Percentiles rank a stretch among this genome's conserved stretches.
phyloP scores from a whole-genome alignment of 345 rosid genomes.

The Euclidium syriacum region DNA sequence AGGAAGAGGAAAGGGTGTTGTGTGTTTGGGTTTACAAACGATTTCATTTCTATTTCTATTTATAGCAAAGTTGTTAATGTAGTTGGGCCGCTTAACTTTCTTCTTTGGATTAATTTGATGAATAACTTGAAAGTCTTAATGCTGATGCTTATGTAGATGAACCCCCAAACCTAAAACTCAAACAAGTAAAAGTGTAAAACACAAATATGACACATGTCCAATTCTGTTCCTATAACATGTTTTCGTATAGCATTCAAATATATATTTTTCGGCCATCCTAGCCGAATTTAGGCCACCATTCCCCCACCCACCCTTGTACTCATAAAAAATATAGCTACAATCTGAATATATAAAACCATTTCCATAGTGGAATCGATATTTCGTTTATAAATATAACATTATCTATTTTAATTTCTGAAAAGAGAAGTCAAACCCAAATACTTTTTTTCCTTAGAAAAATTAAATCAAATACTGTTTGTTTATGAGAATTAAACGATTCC shows the following conservation, averaged over 20 bases:
- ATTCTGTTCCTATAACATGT: neutral
- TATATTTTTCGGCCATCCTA: conserved; percentile 6
- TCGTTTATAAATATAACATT: no score
- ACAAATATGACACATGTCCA: conserved; percentile 19
- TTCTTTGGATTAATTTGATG: neutral
- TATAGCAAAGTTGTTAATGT: conserved; percentile 17
- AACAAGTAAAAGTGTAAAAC: conserved; percentile 15
- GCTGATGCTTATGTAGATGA: conserved; percentile 28
- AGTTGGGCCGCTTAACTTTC: conserved; percentile 20
- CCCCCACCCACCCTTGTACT: conserved; percentile 15
- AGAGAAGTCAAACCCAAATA: no score
- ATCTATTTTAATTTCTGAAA: no score
- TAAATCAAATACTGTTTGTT: no score
- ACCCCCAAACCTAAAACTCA: conserved; percentile 27
- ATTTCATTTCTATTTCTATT: conserved; percentile 10
- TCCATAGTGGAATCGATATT: no score
- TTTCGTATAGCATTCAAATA: conserved; percentile 16
- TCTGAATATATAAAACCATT: neutral
- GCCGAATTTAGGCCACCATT: conserved; percentile 29
- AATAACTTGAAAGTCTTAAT: conserved; percentile 1
- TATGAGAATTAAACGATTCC: no score
- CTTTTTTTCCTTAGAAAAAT: no score
- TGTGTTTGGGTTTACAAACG: neutral
- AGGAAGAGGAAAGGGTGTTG: neutral
- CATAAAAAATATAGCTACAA: neutral